Evolutionary conservation across 805 yeast genomes (phyloP).

Genomic region (Vanderwaltozyma tropicalis): DNA sequence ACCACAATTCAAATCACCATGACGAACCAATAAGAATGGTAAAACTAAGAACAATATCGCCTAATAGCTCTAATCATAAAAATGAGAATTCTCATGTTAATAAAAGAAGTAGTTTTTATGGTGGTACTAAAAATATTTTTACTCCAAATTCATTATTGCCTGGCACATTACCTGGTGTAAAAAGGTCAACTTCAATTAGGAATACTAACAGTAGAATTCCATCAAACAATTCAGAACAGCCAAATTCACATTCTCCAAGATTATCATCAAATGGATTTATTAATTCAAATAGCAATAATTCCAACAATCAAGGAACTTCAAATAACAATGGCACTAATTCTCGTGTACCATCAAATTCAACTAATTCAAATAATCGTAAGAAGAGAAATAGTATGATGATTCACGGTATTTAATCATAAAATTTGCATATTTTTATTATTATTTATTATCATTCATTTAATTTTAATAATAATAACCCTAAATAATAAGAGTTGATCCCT

Average conservation of each 20-base stretch:
- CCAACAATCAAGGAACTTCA: constrained; percentile 1
- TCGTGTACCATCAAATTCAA: not conserved
- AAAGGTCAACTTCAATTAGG: constrained; percentile 8
- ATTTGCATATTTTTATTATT: not conserved
- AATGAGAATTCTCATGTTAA: constrained; percentile 1
- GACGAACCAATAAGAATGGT: constrained; percentile 1
- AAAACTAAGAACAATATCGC: constrained; percentile 2
- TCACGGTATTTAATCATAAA: not conserved
- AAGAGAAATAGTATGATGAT: constrained; percentile 5
- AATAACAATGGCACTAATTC: not conserved
- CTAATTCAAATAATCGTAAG: constrained; percentile 1
- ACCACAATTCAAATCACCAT: not conserved
- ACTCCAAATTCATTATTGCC: constrained; percentile 13
- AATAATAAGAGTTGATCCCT: no score
- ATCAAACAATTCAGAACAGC: not conserved
- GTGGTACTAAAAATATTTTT: constrained; percentile 10
- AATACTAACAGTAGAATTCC: constrained; percentile 4
- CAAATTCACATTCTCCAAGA: not conserved
- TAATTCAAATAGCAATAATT: not conserved
- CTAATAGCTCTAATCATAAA: not conserved
- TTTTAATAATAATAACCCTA: not conserved
- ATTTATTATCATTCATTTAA: not conserved
- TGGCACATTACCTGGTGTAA: constrained; percentile 15
- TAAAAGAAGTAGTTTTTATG: constrained; percentile 22
- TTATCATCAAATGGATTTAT: no score